Evolutionary conservation across 495 filamentous ascomycete species (phyloP), one percentile per base, ranked within the genome.

Genomic region (Aspergillus bertholletiae): DNA sequence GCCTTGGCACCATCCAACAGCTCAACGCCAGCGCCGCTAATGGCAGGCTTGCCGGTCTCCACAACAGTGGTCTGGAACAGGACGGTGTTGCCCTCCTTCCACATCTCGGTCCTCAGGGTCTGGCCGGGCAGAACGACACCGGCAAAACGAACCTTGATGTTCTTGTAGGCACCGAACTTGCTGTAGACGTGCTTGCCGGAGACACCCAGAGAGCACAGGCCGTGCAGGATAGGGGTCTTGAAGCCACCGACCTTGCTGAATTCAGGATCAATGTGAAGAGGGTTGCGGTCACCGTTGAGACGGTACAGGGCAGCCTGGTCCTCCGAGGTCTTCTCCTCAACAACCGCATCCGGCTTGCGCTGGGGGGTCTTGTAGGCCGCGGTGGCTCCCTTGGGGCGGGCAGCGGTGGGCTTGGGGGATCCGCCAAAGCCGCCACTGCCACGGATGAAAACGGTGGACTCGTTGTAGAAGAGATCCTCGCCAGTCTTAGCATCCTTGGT

Each of bases 221-320:
- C 94, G 75, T 98, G 94, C 53, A 98, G 74, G 62, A 98, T 98
- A 12, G 94, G 94, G 43, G 75, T 84, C 78, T 96, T 92, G 84
- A 97, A 98, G 47, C 94, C 94, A 49, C 94, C 94, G 61, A 96
- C 85, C 79, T 91, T 93, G 71, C 88, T 87, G 74, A 98, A 97
- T 46, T 85, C 85, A 5, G 94, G 94, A 71, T 98, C 94, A 61
- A 98, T 86, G 74, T 98, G 94, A 13, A 98, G 81, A 15, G 94
- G 94, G 75, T 92, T 96, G 44, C 91, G 85, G 71, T 98, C 94
- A 27, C 94, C 94, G 60, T 87, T 92, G 43, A 98, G 79, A 13
- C 94, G 84, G 79, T 98, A 98, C n/a, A 98, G 67, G 2, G 89
- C 92, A 13, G 94, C 94, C 78, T 98, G 94, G 69, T 96, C 93